Conservation (phyloP, 2,329 filamentous ascomycete genomes). For the Xenoacremonium recifei region DNA sequence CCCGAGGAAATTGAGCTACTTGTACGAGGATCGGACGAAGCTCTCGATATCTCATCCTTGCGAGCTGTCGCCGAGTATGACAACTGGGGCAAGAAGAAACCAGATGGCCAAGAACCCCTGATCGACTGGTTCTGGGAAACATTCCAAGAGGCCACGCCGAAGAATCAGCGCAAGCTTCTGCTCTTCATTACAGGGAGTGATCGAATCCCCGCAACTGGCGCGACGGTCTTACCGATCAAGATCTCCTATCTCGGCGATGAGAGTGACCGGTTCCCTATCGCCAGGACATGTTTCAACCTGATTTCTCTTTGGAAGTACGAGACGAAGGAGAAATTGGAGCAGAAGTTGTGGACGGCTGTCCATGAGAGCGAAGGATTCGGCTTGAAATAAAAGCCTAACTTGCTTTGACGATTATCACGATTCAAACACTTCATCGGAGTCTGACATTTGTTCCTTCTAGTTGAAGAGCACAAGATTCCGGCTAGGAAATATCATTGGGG, state of each 20-base stretch:
- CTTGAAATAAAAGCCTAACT: conserved; percentile 61
- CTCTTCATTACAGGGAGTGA: conserved; percentile 90
- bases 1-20: conserved; percentile 91
- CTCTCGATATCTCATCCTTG: conserved; percentile 74
- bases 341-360: conserved; percentile 81
- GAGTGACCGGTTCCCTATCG: conserved; percentile 73
- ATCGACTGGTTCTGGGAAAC: conserved; percentile 88
- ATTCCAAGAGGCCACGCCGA: conserved; percentile 63
- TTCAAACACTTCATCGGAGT: conserved; percentile 17
- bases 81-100: conserved; percentile 64
- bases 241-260: conserved; percentile 76
- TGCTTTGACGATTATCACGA: conserved; percentile 19
- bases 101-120: conserved; percentile 61
- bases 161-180: conserved; percentile 74
- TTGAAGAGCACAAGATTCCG: not conserved
- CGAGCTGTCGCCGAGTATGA: conserved; percentile 78
- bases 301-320: conserved; percentile 73
- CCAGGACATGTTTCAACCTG: conserved; percentile 89
- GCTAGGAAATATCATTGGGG: too few relatives aligned
- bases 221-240: conserved; percentile 74
- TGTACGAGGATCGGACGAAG: conserved; percentile 79
- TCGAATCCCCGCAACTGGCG: conserved; percentile 84
- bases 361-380: conserved; percentile 90
- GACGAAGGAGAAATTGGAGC: conserved; percentile 64
- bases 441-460: conserved; percentile 3